These are phyloP conservation scores for Fistulifera solaris DNA, from an alignment of 108 stramenopile species.

Conservation along the genomic window DNA sequence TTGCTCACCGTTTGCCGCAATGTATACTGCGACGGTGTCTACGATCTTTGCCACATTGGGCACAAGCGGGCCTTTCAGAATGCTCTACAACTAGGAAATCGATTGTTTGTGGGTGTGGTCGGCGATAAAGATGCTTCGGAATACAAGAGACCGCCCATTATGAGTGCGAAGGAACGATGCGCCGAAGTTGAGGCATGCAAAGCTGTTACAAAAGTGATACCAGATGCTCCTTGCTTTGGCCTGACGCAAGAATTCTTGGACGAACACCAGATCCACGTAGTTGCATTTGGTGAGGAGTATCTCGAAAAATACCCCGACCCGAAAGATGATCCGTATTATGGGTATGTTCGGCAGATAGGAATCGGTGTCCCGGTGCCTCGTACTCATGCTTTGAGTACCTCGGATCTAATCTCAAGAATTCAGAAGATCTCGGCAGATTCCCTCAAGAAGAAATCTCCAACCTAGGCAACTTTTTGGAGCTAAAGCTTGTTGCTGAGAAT, in stretches of 20 bases:
- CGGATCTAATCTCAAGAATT: slow-evolving; percentile 77
- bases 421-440: slow-evolving; percentile 40
- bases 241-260: slow-evolving; percentile 77
- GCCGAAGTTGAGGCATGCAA: slow-evolving; percentile 89
- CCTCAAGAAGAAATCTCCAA: slow-evolving; percentile 3
- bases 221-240: slow-evolving; percentile 82
- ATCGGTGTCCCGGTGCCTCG: slow-evolving; percentile 74
- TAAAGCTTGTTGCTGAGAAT: not conserved
- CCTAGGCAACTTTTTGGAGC: not conserved
- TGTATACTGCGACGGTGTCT: slow-evolving; percentile 72
- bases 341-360: slow-evolving; percentile 65
- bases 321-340: slow-evolving; percentile 82
- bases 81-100: slow-evolving; percentile 72
- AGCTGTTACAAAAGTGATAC: slow-evolving; percentile 85
- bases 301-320: slow-evolving; percentile 76
- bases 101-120: slow-evolving; percentile 84
- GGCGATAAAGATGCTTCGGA: slow-evolving; percentile 75
- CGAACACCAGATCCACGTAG: slow-evolving; percentile 85
- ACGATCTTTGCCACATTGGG: slow-evolving; percentile 86
- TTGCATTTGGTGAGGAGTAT: slow-evolving; percentile 85
- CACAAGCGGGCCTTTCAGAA: slow-evolving; percentile 82
- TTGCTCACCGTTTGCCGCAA: slow-evolving; percentile 79
- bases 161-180: slow-evolving; percentile 77
- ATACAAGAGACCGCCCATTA: slow-evolving; percentile 88
- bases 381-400: slow-evolving; percentile 68